Evolutionary conservation across 768 basidiomycete species (phyloP), one percentile per base, ranked within the genome.

Genomic region (Gloeostereum incarnatum): DNA sequence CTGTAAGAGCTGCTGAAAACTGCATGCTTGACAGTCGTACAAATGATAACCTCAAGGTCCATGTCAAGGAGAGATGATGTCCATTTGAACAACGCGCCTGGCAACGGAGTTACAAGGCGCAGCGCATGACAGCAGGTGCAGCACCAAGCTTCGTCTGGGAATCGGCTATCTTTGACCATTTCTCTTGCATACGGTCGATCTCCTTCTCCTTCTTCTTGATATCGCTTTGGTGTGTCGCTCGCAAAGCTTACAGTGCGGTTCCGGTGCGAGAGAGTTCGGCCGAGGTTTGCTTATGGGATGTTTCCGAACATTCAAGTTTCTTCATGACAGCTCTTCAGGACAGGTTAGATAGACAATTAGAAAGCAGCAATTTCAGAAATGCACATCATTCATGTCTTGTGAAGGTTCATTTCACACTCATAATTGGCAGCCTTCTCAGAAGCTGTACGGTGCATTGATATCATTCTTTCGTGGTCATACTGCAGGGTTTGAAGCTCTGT

Each of bases 161-260:
- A 40, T 88, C 86, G 4, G 73, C 60, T 13, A 90, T 54, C 51
- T 78, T 88, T 20, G 66, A 61, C 83, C 84, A 88, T 45, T 75
- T 77, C 35, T 90, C 87, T 19, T 72, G 46, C 52, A 82, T 76
- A 13, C 77, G 69, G 48, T 90, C 87, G 13, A 79, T 58, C 27
- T 91, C 87, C 46, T 80, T 81, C 47, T 92, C 88, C 49, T 73
- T 75, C 65, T 82, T 84, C 68, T 81, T 88, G 23, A 87, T 53
- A 52, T 91, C 89, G 24, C 68, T 65, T 40, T 74, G 68, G 44
- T 87, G 75, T 0, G 79, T 72, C 27, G 75, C 66, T 18, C 89
- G 77, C 9, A 86, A 62, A 7, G 73, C 73, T 45, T 86, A 83
- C 8, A 91, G 51, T 0, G 76, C 56, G 1, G 75, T 71, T 31